Evolutionary conservation across 495 filamentous ascomycete genomes (phyloP).

Genomic region (Xylaria nigripes): DNA sequence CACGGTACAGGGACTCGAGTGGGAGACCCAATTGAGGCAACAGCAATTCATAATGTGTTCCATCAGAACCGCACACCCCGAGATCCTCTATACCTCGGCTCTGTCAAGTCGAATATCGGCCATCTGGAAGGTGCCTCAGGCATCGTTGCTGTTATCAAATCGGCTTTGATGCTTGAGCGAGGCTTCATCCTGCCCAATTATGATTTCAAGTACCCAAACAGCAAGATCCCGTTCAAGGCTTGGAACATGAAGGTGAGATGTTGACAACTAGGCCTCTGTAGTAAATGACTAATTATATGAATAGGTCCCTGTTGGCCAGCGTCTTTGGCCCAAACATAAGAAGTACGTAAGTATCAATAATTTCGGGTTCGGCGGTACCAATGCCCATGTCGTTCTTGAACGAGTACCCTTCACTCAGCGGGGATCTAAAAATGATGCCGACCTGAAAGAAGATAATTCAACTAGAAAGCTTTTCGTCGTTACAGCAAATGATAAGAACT

Average conservation of each 20-base stretch:
- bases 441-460: conserved; percentile 26
- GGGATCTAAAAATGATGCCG: conserved; percentile 28
- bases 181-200: conserved; percentile 44
- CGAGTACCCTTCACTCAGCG: conserved; percentile 25
- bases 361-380: conserved; percentile 42
- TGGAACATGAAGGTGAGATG: conserved; percentile 37
- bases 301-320: conserved; percentile 22
- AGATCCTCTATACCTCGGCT: conserved; percentile 46
- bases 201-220: conserved; percentile 39
- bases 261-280: not conserved
- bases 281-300: conserved; percentile 2
- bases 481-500: conserved; percentile 41
- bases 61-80: conserved; percentile 27
- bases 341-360: conserved; percentile 39
- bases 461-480: conserved; percentile 38
- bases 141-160: conserved; percentile 52
- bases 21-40: conserved; percentile 55
- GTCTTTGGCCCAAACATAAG: conserved; percentile 33
- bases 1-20: conserved; percentile 52
- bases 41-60: conserved; percentile 44
- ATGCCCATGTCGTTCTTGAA: conserved; percentile 36
- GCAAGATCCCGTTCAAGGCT: conserved; percentile 38
- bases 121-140: conserved; percentile 52
- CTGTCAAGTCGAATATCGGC: conserved; percentile 53
- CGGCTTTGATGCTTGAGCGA: conserved; percentile 50